phyloP scores from a whole-genome alignment of 169 alveolate species.

The Plasmodium ovale region DNA sequence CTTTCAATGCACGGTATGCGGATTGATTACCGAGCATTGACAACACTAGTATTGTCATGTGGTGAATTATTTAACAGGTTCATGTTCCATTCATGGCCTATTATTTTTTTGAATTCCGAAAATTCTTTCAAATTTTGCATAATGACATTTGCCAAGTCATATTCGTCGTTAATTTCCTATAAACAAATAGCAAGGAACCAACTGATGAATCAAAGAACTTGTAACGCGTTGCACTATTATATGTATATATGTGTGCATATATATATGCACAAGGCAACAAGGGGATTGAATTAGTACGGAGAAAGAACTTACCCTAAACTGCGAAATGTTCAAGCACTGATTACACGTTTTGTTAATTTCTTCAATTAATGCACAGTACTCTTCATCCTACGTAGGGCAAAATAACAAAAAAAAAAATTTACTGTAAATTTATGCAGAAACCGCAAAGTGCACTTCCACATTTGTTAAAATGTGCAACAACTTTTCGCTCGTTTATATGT shows the following conservation, averaged over 20 bases:
- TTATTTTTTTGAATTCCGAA: constrained; percentile 49
- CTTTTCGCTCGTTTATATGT: background rate
- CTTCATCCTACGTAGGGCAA: constrained; percentile 34
- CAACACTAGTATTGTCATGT: constrained; percentile 37
- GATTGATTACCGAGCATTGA: constrained; percentile 9
- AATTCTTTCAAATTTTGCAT: constrained; percentile 61
- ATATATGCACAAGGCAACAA: background rate
- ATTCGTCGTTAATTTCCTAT: constrained; percentile 63
- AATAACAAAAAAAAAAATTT: background rate
- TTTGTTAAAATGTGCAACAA: background rate
- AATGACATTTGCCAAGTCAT: constrained; percentile 63
- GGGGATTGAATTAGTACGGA: too few relatives aligned
- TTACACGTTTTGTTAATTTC: constrained; percentile 68
- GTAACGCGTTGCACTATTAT: background rate
- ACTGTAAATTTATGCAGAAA: background rate
- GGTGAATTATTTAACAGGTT: constrained; percentile 66
- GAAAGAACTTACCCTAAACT: constrained; percentile 47
- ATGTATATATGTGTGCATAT: background rate
- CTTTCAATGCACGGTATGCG: background rate
- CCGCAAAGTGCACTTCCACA: constrained; percentile 1
- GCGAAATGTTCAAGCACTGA: constrained; percentile 55
- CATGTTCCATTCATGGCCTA: constrained; percentile 65
- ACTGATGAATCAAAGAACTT: background rate
- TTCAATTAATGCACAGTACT: constrained; percentile 53
- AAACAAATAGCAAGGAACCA: constrained; percentile 15